Evolutionary conservation across 1,139 yeast genomes (phyloP).

Genomic region (Nakaseomyces bracarensis): DNA sequence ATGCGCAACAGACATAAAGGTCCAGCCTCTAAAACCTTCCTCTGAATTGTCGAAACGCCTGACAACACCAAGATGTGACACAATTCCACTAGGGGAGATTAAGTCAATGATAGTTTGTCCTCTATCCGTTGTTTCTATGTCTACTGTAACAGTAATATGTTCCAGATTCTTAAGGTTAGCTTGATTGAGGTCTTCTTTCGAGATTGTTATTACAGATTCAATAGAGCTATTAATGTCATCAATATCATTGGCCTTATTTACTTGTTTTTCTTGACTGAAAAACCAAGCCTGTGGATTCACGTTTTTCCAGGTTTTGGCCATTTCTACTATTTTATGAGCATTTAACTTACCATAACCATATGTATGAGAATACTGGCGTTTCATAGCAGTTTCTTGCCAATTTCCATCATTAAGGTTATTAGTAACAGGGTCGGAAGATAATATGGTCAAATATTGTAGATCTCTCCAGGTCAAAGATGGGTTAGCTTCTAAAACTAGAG

Average conservation of each 20-base stretch:
- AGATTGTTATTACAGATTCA: constrained; percentile 41
- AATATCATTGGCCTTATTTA: constrained; percentile 22
- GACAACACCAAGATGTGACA: constrained; percentile 66
- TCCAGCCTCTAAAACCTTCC: constrained; percentile 73
- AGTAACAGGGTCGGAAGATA: constrained; percentile 63
- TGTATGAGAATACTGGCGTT: constrained; percentile 62
- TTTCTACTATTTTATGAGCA: constrained; percentile 64
- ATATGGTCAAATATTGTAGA: constrained; percentile 72
- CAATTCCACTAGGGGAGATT: constrained; percentile 65
- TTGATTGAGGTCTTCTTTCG: constrained; percentile 41
- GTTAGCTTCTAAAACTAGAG: constrained; percentile 71
- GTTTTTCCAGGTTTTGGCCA: constrained; percentile 70
- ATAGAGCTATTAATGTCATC: constrained; percentile 28
- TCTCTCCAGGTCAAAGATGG: constrained; percentile 95
- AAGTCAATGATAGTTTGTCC: constrained; percentile 65
- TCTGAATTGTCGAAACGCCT: constrained; percentile 50
- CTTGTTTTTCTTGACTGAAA: constrained; percentile 35
- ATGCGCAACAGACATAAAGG: constrained; percentile 95
- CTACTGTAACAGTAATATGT: constrained; percentile 77
- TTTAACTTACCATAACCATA: constrained; percentile 94
- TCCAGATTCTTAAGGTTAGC: constrained; percentile 68
- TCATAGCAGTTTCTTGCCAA: constrained; percentile 56
- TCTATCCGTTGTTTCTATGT: constrained; percentile 54
- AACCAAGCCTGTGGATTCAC: constrained; percentile 90
- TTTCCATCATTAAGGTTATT: constrained; percentile 47